Evolutionary conservation across 1,284 basidiomycete species (phyloP).

Genomic region (Pholiota adiposa): DNA sequence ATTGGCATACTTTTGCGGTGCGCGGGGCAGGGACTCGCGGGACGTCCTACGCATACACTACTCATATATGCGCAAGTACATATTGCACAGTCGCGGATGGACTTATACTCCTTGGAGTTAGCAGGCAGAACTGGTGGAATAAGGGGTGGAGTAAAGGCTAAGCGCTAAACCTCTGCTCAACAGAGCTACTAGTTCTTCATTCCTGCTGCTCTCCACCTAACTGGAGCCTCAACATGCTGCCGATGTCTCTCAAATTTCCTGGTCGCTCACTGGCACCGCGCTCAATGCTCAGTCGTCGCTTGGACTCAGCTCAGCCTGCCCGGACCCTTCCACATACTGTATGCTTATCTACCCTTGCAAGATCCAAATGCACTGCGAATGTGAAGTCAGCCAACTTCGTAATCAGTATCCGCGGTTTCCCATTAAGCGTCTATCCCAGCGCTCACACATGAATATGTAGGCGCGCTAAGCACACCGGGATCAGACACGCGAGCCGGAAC

Average conservation of each 20-base stretch:
- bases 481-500: not conserved
- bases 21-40: not conserved
- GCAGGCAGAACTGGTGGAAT: not conserved
- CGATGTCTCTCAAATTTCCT: too few relatives aligned
- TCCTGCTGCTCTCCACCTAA: not conserved
- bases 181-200: not conserved
- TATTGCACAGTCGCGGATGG: not conserved
- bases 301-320: too few relatives aligned
- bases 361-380: too few relatives aligned
- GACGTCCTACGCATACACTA: not conserved
- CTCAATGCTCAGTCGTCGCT: too few relatives aligned
- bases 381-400: not conserved
- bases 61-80: not conserved
- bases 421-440: not conserved
- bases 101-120: not conserved
- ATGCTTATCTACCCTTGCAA: too few relatives aligned
- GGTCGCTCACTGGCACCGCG: too few relatives aligned
- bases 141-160: not conserved
- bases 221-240: not conserved
- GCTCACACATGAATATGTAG: not conserved
- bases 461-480: not conserved
- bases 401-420: not conserved
- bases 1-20: not conserved
- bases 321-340: too few relatives aligned
- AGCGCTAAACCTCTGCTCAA: not conserved